These are phyloP conservation scores for Gryganskiella cystojenkinii DNA, from an alignment of 192 early-diverging fungal genomes.

Conservation along the genomic window DNA sequence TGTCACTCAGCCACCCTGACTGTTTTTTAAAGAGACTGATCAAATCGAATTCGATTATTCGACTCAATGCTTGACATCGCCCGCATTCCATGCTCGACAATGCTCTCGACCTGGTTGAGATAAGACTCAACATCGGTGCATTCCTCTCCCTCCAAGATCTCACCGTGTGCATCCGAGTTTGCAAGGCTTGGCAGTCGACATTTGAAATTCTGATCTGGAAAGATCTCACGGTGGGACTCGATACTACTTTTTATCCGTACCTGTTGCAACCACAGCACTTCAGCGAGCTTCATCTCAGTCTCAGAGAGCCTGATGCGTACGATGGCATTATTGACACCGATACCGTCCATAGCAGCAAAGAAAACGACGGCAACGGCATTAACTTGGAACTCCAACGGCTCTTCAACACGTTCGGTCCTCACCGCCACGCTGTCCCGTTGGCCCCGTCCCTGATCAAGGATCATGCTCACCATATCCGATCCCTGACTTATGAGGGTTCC, in stretches of 20 bases:
- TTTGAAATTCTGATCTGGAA: constrained; percentile 27
- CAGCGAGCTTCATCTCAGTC: background rate
- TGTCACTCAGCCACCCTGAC: too few species aligned
- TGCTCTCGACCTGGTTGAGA: constrained; percentile 25
- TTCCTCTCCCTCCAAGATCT: constrained; percentile 17
- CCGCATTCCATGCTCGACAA: constrained; percentile 7
- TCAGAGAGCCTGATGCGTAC: too few species aligned
- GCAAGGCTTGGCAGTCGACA: constrained; percentile 13
- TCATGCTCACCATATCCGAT: constrained; percentile 7
- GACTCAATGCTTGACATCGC: too few species aligned
- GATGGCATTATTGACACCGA: too few species aligned
- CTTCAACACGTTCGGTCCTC: background rate
- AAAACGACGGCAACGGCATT: too few species aligned
- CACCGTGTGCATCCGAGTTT: constrained; percentile 2
- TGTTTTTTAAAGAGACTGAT: too few species aligned
- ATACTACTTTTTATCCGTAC: too few species aligned
- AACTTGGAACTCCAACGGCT: too few species aligned
- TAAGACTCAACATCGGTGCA: constrained; percentile 10
- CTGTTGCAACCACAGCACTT: background rate
- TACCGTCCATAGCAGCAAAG: too few species aligned
- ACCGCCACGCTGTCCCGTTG: background rate
- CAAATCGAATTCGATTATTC: too few species aligned
- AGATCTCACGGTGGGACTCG: background rate
- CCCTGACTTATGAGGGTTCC: background rate
- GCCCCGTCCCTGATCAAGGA: background rate